Evolutionary conservation across 371 early-diverging fungal species (phyloP).

Genomic region (Rhizopus microsporus): DNA sequence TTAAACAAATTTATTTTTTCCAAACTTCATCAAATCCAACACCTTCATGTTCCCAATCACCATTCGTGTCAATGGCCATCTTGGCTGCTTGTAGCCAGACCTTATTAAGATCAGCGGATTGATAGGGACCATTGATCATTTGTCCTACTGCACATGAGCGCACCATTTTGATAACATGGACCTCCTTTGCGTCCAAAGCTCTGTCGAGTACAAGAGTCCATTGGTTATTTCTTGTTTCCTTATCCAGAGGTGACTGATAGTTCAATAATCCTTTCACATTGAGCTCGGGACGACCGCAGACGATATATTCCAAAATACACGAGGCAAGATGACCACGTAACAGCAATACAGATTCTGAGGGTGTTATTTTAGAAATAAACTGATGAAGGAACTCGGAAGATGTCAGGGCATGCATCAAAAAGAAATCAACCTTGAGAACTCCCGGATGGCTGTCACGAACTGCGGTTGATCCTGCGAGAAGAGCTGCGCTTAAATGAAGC

Average conservation of each 20-base stretch:
- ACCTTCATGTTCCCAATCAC: slow-evolving; percentile 28
- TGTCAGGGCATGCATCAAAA: slow-evolving; percentile 59
- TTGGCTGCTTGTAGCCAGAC: slow-evolving; percentile 44
- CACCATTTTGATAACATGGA: slow-evolving; percentile 56
- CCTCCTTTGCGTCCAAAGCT: slow-evolving; percentile 48
- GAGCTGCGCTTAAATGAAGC: slow-evolving; percentile 23
- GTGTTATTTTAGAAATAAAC: slow-evolving; percentile 25
- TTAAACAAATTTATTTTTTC: neutral
- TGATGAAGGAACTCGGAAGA: slow-evolving; percentile 55
- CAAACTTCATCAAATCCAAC: neutral
- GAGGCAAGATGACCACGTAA: slow-evolving; percentile 43
- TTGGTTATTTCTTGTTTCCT: slow-evolving; percentile 28
- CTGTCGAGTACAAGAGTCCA: slow-evolving; percentile 52
- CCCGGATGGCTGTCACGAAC: slow-evolving; percentile 28
- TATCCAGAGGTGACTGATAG: slow-evolving; percentile 13
- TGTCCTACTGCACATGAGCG: slow-evolving; percentile 51
- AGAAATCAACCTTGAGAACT: slow-evolving; percentile 41
- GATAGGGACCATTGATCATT: slow-evolving; percentile 35
- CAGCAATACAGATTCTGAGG: slow-evolving; percentile 38
- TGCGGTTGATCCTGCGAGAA: slow-evolving; percentile 35
- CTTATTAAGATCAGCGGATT: slow-evolving; percentile 6
- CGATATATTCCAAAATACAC: slow-evolving; percentile 37
- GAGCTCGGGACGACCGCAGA: slow-evolving; percentile 45
- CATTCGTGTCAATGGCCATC: slow-evolving; percentile 34
- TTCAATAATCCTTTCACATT: slow-evolving; percentile 37